Percentiles rank a stretch among this genome's conserved stretches.
phyloP scores from a whole-genome alignment of 1,284 basidiomycete genomes.

The Boletus semigastroideus region DNA sequence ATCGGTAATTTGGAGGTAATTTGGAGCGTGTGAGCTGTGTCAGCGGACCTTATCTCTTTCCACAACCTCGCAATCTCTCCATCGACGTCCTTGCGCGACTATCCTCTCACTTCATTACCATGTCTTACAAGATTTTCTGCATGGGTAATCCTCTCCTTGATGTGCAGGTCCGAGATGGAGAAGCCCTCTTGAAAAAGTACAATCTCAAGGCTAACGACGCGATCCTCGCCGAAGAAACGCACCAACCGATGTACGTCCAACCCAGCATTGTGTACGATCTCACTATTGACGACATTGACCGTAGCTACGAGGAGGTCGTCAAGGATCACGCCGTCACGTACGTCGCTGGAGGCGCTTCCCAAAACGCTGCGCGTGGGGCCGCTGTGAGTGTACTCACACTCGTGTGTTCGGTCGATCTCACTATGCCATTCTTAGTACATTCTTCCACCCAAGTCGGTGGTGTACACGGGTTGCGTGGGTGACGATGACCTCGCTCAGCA shows the following conservation, averaged over 20 bases:
- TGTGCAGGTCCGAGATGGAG: slow-evolving; percentile 84
- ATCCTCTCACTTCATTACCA: slow-evolving; percentile 13
- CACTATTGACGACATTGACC: not conserved
- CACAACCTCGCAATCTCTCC: slow-evolving; percentile 9
- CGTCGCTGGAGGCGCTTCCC: slow-evolving; percentile 95
- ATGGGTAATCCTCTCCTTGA: slow-evolving; percentile 91
- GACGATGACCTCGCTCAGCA: slow-evolving; percentile 90
- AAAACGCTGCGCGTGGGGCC: slow-evolving; percentile 95
- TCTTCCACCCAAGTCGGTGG: slow-evolving; percentile 87
- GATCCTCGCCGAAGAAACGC: slow-evolving; percentile 91
- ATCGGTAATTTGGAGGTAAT: not conserved
- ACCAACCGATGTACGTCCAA: slow-evolving; percentile 71
- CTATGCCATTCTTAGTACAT: slow-evolving; percentile 62
- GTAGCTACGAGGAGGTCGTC: slow-evolving; percentile 75
- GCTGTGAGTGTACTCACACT: slow-evolving; percentile 55
- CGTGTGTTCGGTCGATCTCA: slow-evolving; percentile 1
- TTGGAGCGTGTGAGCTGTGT: not conserved
- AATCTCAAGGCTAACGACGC: slow-evolving; percentile 94
- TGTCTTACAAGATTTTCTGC: slow-evolving; percentile 64
- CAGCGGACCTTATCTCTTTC: slow-evolving; percentile 3
- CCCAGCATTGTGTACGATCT: not conserved
- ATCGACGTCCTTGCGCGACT: slow-evolving; percentile 8
- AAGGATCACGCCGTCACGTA: slow-evolving; percentile 81
- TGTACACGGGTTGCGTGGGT: slow-evolving; percentile 94
- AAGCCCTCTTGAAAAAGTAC: slow-evolving; percentile 89